Base-by-base conservation (phyloP, 495 filamentous ascomycete genomes). In the Neurospora sp. region DNA sequence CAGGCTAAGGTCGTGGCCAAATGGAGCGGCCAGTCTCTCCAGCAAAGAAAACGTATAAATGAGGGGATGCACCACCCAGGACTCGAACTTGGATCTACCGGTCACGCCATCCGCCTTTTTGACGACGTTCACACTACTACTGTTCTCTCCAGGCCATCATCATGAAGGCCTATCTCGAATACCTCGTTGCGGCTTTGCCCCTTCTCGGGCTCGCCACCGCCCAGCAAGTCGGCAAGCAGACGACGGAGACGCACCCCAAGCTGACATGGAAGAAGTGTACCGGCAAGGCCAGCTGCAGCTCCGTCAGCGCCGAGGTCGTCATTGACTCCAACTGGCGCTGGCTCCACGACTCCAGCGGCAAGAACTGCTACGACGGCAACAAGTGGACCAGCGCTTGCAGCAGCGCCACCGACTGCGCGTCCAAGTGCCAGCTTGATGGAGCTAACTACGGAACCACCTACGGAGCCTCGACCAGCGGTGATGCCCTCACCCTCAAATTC, bases 211-310 rank as follows among this genome's bases (percentile, higher is more conserved):
- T 81, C 18, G 77, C 72, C 40, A 44, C 72, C 69, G 82, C 79
- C 75, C 90, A 92, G 79, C 83, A 87, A 76, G 84, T 87, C 75
- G 89, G 89, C 78, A 89, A 79, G 22, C 61, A 83, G 76, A 80
- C 80, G 27, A 73, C 82, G 18, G 90, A 92, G 79, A 86, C 82
- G 12, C 89, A 91, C 73, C 89, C 89, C 69, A 82, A 85, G 75
- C 75, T 91, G 73, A 84, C 79, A 76, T 90, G 87, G 88, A 83
- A 86, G 78, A 85, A 84, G 70, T 91, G 88, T 78, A 82, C 83
- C 39, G 78, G 81, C 71, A 75, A 77, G 35, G 88, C 86, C 59
- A 86, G 79, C 74, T 90, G 88, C 82, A 77, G 78, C 39, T 72
- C 77, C 6, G 80, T 82, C 75, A 81, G 79, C 76, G 82, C 74